Percentiles rank a stretch among this genome's conserved stretches.
Evolutionary conservation across 176 grass and related monocot genomes (phyloP).

Genomic region (Musa schizocarpa): DNA sequence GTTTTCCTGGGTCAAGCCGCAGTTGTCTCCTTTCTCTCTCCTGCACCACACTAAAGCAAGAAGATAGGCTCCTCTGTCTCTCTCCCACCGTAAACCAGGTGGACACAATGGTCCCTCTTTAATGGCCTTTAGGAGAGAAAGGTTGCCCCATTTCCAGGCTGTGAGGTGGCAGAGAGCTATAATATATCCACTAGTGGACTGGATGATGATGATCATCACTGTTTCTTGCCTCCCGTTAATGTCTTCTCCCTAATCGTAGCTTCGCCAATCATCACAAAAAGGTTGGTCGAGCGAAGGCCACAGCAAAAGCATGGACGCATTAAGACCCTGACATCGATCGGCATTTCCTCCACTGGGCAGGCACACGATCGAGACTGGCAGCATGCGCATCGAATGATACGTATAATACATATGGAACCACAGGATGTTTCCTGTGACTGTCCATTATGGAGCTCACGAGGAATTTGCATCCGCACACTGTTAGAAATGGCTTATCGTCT

Average conservation of each 20-base stretch:
- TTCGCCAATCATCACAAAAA: too few species aligned
- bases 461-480: neutral
- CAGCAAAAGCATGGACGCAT: neutral
- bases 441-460: neutral
- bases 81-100: neutral
- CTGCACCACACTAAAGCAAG: neutral
- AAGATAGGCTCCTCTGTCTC: neutral
- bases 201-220: neutral
- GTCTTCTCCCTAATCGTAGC: too few species aligned
- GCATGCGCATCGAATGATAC: neutral
- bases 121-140: neutral
- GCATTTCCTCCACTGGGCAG: neutral
- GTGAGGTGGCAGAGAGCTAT: neutral
- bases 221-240: constrained; percentile 1
- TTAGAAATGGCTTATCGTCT: neutral
- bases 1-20: neutral
- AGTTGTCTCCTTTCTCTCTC: neutral
- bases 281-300: neutral
- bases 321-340: neutral
- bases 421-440: neutral
- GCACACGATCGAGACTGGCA: neutral
- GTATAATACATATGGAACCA: neutral
- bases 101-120: neutral
- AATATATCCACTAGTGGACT: neutral
- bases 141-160: neutral